Evolutionary conservation across 2,329 filamentous ascomycete species (phyloP), one percentile per base, ranked within the genome.

Genomic region (Alternaria ventricosa): DNA sequence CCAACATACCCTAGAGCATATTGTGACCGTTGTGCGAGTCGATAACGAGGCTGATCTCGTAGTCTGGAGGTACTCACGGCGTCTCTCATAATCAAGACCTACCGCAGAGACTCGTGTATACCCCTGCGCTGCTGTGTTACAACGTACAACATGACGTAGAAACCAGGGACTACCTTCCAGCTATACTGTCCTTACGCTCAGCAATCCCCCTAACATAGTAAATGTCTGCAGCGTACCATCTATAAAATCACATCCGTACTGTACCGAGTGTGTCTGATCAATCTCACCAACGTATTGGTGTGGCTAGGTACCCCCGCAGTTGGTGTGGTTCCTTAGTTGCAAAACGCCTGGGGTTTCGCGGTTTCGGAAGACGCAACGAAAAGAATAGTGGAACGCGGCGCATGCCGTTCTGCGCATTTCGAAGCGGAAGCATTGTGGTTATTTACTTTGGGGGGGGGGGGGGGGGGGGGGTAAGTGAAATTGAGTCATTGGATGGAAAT

Each of bases 271-370:
- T 18, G 49, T 51, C 15, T 51, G 49, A 51, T 27, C 41, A 44
- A 44, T 18, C 41, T 44, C 41, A 44, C 41, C 18, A 22, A 44
- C 3, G 18, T 44, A 18, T 44, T 44, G 10, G 18, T 20, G n/a
- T 44, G n/a, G 41, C 18, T 44, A 36, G 30, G 30, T 36, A 22
- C 30, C 49, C 49, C 49, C 49, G 33, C 47, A 33, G 28, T 33
- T 51, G n/a, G n/a, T 12, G 18, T 18, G 41, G 41, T 20, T 22
- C 49, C 49, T 18, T 36, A 11, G 30, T 30, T 36, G 22, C 49
- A 53, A 53, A 53, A 53, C 49, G 49, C 49, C 30, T 53, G 49
- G 49, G 49, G 49, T 53, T 53, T 53, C 49, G 49, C 49, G 28
- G 49, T 53, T 53, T 36, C 49, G 49, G 49, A 53, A 53, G 49